Evolutionary conservation across 257 asterid species (phyloP).

Genomic region (Solanum corneliomulleri): DNA sequence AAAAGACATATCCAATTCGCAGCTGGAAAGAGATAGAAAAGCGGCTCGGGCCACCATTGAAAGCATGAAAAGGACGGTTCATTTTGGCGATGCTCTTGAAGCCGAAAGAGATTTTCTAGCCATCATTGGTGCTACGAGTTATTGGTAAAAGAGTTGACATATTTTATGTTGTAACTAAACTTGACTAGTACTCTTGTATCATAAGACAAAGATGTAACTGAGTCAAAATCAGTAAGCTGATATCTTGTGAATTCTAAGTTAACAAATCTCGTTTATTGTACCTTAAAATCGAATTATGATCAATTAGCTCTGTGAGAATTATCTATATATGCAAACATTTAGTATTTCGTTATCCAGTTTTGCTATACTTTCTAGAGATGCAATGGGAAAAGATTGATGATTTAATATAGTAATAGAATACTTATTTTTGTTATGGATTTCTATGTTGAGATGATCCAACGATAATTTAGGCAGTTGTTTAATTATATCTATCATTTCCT

Average conservation of each 20-base stretch:
- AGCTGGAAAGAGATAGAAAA: background rate
- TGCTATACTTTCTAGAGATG: background rate
- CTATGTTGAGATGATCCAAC: background rate
- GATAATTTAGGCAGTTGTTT: background rate
- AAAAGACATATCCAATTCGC: background rate
- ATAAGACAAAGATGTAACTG: background rate
- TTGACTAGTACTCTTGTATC: background rate
- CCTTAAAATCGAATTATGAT: too few relatives aligned
- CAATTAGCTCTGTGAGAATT: background rate
- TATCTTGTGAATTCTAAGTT: background rate
- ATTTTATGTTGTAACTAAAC: background rate
- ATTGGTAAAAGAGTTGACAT: background rate
- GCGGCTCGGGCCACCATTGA: background rate
- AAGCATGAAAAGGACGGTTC: background rate
- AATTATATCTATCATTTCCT: too few relatives aligned
- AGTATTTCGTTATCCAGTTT: background rate
- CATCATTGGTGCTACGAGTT: background rate
- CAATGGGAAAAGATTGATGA: background rate
- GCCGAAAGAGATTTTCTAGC: background rate
- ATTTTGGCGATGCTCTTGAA: background rate
- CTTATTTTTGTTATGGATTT: background rate
- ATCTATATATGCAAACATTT: background rate
- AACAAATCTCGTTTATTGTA: background rate
- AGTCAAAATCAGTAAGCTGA: too few relatives aligned
- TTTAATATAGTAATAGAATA: too few relatives aligned